Evolutionary conservation across 139 green algal species (phyloP).

Genomic region (Raphidocelis subcapitata): DNA sequence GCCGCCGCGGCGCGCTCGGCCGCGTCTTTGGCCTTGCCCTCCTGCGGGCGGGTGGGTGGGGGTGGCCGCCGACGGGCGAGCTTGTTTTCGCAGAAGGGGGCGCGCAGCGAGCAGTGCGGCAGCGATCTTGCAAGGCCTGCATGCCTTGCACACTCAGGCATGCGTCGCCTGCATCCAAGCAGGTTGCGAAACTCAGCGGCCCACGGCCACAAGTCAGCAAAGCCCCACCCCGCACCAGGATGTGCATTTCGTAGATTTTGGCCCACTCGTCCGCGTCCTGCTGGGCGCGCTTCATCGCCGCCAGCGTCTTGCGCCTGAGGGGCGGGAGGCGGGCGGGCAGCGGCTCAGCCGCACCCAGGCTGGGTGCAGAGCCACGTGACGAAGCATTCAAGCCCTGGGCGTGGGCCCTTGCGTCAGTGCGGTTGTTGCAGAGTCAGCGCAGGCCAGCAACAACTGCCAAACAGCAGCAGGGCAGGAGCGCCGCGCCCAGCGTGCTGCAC

Average conservation of each 20-base stretch:
- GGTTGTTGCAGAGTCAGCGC: background rate
- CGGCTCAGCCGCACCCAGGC: background rate
- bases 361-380: background rate
- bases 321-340: background rate
- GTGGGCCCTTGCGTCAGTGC: background rate
- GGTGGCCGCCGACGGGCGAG: too few relatives aligned
- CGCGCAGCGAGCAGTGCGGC: too few relatives aligned
- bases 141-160: too few relatives aligned
- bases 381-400: background rate
- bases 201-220: too few relatives aligned
- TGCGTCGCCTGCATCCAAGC: too few relatives aligned
- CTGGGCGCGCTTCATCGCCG: conserved; percentile 36
- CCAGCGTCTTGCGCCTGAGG: conserved; percentile 30
- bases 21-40: conserved; percentile 16
- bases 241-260: conserved; percentile 40
- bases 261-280: conserved; percentile 47
- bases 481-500: background rate
- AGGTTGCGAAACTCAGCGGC: too few relatives aligned
- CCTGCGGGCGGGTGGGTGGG: background rate
- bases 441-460: background rate
- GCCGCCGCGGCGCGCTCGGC: background rate
- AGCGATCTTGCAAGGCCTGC: too few relatives aligned
- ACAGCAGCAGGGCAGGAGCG: too few relatives aligned
- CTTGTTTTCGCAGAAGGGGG: too few relatives aligned
- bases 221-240: conserved; percentile 3